These are phyloP conservation scores for Talaromyces marneffei DNA, from an alignment of 2,329 filamentous ascomycete genomes.

Conservation along the genomic window DNA sequence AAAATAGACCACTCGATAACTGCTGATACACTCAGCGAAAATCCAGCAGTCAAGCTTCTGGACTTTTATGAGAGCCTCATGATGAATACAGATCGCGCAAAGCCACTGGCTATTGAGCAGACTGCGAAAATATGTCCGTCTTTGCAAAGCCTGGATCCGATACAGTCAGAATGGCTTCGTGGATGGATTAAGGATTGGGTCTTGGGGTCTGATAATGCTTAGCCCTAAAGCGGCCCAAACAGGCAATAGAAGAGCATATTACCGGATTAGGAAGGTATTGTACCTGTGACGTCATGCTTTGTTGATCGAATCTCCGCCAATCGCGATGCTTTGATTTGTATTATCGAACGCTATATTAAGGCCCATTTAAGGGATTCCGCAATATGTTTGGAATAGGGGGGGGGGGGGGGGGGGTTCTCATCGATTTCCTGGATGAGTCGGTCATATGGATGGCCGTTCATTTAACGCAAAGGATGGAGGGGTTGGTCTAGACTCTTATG, in stretches of 20 bases:
- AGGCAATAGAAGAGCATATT: not conserved
- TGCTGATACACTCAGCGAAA: not conserved
- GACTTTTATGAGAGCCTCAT: slow-evolving; percentile 3
- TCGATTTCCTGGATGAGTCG: too few species aligned
- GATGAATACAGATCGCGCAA: not conserved
- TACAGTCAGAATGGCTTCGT: not conserved
- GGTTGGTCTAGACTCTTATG: not conserved
- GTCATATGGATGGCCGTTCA: not conserved
- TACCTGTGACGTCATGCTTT: not conserved
- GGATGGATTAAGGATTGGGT: slow-evolving; percentile 11
- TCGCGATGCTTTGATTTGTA: not conserved
- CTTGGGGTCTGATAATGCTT: not conserved
- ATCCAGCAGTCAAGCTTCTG: slow-evolving; percentile 6
- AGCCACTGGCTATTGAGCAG: not conserved
- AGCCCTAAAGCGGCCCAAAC: not conserved
- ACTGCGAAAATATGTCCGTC: not conserved
- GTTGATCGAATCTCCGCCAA: not conserved
- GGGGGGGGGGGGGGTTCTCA: too few species aligned
- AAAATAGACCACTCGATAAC: not conserved
- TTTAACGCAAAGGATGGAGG: not conserved
- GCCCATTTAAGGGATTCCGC: not conserved
- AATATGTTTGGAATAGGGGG: too few species aligned
- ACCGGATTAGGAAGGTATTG: not conserved
- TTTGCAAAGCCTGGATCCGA: not conserved
- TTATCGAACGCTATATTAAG: not conserved